Evolutionary conservation across 768 basidiomycete genomes (phyloP), one percentile per base, ranked within the genome.

Genomic region (Leucosporidium yakuticum): DNA sequence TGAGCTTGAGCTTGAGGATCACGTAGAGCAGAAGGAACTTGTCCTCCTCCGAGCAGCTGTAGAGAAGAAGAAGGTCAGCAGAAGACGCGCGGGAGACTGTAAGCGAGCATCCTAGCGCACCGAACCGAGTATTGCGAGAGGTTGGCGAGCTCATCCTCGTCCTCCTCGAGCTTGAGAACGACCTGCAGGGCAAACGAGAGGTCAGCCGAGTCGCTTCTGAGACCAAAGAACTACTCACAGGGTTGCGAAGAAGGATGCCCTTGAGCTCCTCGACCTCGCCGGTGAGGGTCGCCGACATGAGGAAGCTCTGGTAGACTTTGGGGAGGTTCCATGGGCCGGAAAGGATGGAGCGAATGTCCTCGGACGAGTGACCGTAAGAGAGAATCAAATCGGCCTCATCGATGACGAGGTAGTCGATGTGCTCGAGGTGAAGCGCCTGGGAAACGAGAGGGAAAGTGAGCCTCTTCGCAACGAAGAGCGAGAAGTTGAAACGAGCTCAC

Each of bases 221-320:
- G 27, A 27, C 17, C 14, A 25, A n/a, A 17, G 12, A 31, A 8
- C 19, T 29, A 82, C 88, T 62, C 72, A 95, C 94, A 11, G 95
- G 93, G 79, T 87, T 90, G 31, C 92, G 84, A 23, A 99, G 81
- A 8, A 88, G 83, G 48, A 97, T 83, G 7, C 92, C 91, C 78
- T 96, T 96, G 63, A 98, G 82, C 68, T 85, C 82, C 76, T 94
- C 90, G 5, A 99, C 91, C 74, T 98, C 96, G 74, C 93, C 90
- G 17, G 93, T 92, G 87, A 98, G 88, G 0, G 95, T 99, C 7
- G 96, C 95, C 76, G 89, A 92, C 91, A 98, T 96, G 44, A 99
- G 81, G 80, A 95, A 93, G 15, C 90, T 89, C 78, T 92, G 95
- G 78, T 85, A 90, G 68, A 88, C 85, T 77, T 86, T 88, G 62